Percentiles rank a stretch among this genome's conserved stretches.
These are phyloP conservation scores for Paramecium caudatum DNA, from an alignment of 73 alveolate species.

Conservation along the genomic window DNA sequence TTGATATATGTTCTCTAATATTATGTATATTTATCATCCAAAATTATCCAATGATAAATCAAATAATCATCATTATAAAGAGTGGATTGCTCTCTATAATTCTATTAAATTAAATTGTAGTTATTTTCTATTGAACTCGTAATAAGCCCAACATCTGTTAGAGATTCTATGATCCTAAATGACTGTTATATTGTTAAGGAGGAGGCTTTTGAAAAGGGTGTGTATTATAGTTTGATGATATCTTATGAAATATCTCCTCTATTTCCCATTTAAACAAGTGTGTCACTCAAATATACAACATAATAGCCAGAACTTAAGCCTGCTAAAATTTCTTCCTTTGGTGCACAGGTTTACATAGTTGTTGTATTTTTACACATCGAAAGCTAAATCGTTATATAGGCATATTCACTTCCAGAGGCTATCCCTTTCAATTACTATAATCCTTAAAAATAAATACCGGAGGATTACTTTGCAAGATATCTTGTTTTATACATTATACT, in stretches of 20 bases:
- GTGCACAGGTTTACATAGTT: background rate
- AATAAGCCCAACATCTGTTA: background rate
- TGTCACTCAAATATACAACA: constrained; percentile 32
- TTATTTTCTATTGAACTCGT: background rate
- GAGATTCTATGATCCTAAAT: background rate
- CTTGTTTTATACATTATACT: background rate
- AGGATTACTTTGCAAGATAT: background rate
- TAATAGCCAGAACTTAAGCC: constrained; percentile 12
- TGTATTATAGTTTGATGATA: background rate
- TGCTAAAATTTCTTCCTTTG: background rate
- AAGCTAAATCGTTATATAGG: background rate
- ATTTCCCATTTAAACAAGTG: background rate
- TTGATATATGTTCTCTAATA: background rate
- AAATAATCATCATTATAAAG: background rate
- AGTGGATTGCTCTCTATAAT: background rate
- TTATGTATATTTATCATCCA: background rate
- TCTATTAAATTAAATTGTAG: background rate
- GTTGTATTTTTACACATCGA: constrained; percentile 24
- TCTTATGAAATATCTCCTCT: background rate
- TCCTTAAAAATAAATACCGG: background rate
- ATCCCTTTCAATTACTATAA: constrained; percentile 15
- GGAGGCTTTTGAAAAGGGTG: constrained; percentile 1
- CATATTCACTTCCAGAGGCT: background rate
- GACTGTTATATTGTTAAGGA: background rate
- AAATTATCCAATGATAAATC: background rate